Evolutionary conservation across 2,329 filamentous ascomycete genomes (phyloP).

Genomic region (Exophiala sp.): DNA sequence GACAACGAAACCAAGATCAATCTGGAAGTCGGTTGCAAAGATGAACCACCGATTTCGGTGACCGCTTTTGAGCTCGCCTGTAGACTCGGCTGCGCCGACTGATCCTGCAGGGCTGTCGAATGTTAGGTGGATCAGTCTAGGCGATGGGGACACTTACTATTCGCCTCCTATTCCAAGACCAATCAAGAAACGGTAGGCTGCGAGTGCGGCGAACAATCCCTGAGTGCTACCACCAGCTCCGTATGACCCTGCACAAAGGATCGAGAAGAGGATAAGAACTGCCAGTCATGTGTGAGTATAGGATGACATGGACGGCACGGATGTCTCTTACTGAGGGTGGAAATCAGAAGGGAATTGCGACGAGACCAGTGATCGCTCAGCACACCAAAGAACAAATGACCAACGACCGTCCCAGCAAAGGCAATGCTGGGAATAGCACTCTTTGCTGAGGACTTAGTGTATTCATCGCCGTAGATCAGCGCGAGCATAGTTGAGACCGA

Average conservation of each 20-base stretch:
- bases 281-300: background rate
- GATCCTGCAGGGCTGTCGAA: constrained; percentile 54
- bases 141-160: constrained; percentile 26
- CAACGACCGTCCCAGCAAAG: constrained; percentile 83
- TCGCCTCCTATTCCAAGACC: constrained; percentile 71
- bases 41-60: constrained; percentile 86
- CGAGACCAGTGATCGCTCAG: constrained; percentile 80
- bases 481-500: constrained; percentile 75
- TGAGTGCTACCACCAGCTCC: constrained; percentile 62
- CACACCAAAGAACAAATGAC: constrained; percentile 76
- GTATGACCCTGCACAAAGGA: constrained; percentile 73
- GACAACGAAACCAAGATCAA: constrained; percentile 79
- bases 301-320: background rate
- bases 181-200: constrained; percentile 79
- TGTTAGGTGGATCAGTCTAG: background rate
- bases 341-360: constrained; percentile 74
- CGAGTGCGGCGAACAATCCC: constrained; percentile 73
- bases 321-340: constrained; percentile 57
- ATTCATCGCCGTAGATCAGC: constrained; percentile 64
- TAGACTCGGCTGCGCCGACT: constrained; percentile 79
- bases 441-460: constrained; percentile 62
- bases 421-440: constrained; percentile 76
- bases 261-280: constrained; percentile 77
- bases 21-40: constrained; percentile 83
- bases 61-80: constrained; percentile 74